phyloP scores from a whole-genome alignment of 148 eudicot species.

The Agrostemma githago region DNA sequence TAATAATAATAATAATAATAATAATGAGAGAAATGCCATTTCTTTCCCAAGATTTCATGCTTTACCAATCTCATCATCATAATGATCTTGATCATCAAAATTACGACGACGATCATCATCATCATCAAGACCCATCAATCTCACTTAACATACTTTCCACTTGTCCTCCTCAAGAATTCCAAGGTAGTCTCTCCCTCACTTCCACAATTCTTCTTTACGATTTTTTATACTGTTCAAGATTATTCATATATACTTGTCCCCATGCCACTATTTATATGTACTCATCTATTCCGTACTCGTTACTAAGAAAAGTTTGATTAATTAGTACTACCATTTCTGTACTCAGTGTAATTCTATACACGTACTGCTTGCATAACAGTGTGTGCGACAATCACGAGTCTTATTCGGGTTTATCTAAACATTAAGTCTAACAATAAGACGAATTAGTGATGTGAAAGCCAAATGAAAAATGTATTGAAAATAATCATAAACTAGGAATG shows the following conservation, averaged over 20 bases:
- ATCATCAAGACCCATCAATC: conserved; percentile 31
- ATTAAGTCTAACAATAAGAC: too few species aligned
- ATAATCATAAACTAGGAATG: too few species aligned
- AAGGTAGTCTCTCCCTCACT: conserved; percentile 21
- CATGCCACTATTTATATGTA: neutral
- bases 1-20: neutral
- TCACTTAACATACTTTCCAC: conserved; percentile 29
- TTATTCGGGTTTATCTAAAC: too few species aligned
- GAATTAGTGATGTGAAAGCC: too few species aligned
- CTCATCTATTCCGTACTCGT: too few species aligned
- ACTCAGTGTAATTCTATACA: too few species aligned
- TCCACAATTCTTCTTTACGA: neutral
- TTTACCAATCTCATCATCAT: conserved; percentile 23
- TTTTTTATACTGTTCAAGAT: neutral
- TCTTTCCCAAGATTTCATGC: conserved; percentile 30
- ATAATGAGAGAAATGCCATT: conserved; percentile 36
- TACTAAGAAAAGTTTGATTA: too few species aligned
- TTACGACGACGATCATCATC: conserved; percentile 22
- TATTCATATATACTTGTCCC: neutral
- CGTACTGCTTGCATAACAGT: too few species aligned
- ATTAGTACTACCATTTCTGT: too few species aligned
- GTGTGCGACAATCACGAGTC: too few species aligned
- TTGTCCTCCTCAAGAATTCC: conserved; percentile 44
- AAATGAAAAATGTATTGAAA: too few species aligned
- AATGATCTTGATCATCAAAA: conserved; percentile 20